These are phyloP conservation scores for Colletotrichum sp. DNA, from an alignment of 2,329 filamentous ascomycete species.

Conservation along the genomic window DNA sequence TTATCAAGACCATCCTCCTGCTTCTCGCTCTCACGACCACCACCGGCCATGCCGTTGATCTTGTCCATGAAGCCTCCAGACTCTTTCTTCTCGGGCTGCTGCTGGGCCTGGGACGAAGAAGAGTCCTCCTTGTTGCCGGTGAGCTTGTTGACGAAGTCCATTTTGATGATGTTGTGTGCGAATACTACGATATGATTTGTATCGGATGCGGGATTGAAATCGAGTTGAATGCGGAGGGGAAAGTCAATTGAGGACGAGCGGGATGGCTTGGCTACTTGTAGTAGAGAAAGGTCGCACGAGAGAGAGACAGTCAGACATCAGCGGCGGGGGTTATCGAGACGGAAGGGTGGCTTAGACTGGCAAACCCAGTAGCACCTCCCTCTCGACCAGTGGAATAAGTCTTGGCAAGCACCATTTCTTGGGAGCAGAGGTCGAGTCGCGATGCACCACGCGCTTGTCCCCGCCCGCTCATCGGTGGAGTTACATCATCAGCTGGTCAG, in stretches of 20 bases:
- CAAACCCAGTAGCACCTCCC: background rate
- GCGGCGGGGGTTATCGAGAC: constrained; percentile 9
- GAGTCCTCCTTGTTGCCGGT: constrained; percentile 38
- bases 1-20: constrained; percentile 86
- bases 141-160: constrained; percentile 63
- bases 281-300: background rate
- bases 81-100: constrained; percentile 36
- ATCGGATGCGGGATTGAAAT: background rate
- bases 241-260: background rate
- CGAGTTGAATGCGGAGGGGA: background rate
- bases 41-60: constrained; percentile 74
- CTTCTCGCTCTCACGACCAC: constrained; percentile 77
- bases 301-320: constrained; percentile 1
- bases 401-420: constrained; percentile 4
- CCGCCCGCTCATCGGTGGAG: background rate
- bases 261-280: constrained; percentile 19
- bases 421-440: background rate
- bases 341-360: constrained; percentile 13
- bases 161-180: constrained; percentile 31
- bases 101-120: constrained; percentile 28
- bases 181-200: background rate
- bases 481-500: constrained; percentile 21
- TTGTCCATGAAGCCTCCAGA: constrained; percentile 69
- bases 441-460: background rate
- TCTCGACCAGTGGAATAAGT: background rate